phyloP scores from a whole-genome alignment of 805 yeast species.

The Saturnispora saitoi region DNA sequence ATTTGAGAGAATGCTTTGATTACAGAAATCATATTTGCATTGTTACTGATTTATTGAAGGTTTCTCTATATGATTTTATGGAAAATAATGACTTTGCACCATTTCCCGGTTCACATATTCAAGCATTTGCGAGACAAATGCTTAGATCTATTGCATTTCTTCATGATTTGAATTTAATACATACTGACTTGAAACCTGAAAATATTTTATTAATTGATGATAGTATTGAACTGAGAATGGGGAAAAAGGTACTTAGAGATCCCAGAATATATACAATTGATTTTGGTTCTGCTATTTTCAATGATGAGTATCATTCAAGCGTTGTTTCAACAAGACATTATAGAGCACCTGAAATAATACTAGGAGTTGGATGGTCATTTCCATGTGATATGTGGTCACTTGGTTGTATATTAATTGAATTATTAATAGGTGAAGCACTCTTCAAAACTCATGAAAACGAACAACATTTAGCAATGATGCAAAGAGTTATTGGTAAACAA shows the following conservation, averaged over 20 bases:
- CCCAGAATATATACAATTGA: conserved; percentile 87
- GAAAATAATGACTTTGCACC: conserved; percentile 75
- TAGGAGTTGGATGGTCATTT: conserved; percentile 94
- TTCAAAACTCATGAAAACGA: conserved; percentile 91
- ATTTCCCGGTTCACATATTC: conserved; percentile 93
- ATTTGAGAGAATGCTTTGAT: conserved; percentile 83
- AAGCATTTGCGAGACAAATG: conserved; percentile 78
- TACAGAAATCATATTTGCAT: conserved; percentile 90
- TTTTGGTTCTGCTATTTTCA: conserved; percentile 93
- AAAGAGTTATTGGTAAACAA: conserved; percentile 54
- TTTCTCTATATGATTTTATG: conserved; percentile 83
- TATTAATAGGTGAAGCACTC: conserved; percentile 88
- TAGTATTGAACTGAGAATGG: conserved; percentile 33
- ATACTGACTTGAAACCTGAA: conserved; percentile 96
- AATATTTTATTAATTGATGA: conserved; percentile 66
- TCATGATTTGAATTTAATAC: conserved; percentile 84
- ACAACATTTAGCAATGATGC: conserved; percentile 95
- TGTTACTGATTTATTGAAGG: conserved; percentile 80
- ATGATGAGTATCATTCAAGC: conserved; percentile 87
- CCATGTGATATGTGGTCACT: conserved; percentile 97
- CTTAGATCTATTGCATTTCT: conserved; percentile 78
- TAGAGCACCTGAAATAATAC: conserved; percentile 91
- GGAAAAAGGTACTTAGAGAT: conserved; percentile 46
- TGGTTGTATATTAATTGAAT: conserved; percentile 87
- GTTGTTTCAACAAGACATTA: conserved; percentile 94